phyloP scores from a whole-genome alignment of 2,329 filamentous ascomycete species.

The Leptographium procerum region DNA sequence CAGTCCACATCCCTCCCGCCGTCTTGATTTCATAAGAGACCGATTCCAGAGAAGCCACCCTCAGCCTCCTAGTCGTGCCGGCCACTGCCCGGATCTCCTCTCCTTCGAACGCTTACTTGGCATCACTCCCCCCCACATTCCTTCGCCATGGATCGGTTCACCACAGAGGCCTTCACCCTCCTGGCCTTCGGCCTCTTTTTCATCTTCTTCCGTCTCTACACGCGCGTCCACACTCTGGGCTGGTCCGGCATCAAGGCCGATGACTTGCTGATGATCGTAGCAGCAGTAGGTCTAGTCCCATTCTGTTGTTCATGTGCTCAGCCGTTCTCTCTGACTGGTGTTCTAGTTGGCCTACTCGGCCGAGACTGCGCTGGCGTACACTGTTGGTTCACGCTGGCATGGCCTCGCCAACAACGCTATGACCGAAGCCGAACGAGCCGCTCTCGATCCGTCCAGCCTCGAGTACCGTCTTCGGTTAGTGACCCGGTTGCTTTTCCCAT shows the following conservation, averaged over 20 bases:
- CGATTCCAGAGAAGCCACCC: neutral
- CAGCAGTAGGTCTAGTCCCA: slow-evolving; percentile 27
- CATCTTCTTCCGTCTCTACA: slow-evolving; percentile 38
- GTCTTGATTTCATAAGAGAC: neutral
- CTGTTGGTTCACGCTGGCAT: slow-evolving; percentile 17
- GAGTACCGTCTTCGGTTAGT: slow-evolving; percentile 19
- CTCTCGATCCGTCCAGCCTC: slow-evolving; percentile 16
- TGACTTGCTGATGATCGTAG: slow-evolving; percentile 48
- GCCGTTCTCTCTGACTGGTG: neutral
- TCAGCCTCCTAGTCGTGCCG: neutral
- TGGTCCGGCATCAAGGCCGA: slow-evolving; percentile 40
- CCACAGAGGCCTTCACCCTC: slow-evolving; percentile 36
- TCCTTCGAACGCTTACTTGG: neutral
- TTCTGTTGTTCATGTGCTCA: neutral
- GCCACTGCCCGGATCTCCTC: neutral
- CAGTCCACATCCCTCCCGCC: neutral
- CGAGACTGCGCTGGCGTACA: slow-evolving; percentile 20
- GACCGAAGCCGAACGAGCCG: slow-evolving; percentile 17
- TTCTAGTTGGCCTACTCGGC: slow-evolving; percentile 9
- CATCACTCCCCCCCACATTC: neutral
- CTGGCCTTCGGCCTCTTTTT: slow-evolving; percentile 36
- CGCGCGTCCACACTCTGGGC: slow-evolving; percentile 36
- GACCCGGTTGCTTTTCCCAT: too few species aligned
- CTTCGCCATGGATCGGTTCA: slow-evolving; percentile 18
- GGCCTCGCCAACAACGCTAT: slow-evolving; percentile 23